Conservation (phyloP, 805 yeast species). For the Barnettozyma californica region DNA sequence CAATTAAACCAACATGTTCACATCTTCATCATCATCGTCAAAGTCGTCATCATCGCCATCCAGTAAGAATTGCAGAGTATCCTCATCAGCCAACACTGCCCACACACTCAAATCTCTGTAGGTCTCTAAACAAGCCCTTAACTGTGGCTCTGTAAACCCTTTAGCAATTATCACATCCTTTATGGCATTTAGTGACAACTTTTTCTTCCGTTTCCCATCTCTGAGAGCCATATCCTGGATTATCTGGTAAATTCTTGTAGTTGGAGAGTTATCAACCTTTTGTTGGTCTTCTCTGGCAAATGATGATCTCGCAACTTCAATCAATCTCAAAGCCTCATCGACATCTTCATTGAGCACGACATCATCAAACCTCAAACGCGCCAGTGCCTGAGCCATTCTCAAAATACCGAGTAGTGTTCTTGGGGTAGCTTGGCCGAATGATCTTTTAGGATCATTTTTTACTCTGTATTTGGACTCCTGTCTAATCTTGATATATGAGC, state of each 20-base stretch:
- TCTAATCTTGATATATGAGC: conserved; percentile 83
- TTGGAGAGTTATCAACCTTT: conserved; percentile 55
- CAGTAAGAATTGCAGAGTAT: conserved; percentile 51
- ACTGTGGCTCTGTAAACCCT: conserved; percentile 79
- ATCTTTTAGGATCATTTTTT: conserved; percentile 54
- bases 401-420: conserved; percentile 88
- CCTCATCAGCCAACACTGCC: conserved; percentile 62
- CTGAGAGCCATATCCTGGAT: conserved; percentile 53
- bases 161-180: conserved; percentile 64
- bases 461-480: conserved; percentile 83
- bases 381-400: conserved; percentile 91
- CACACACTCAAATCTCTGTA: conserved; percentile 70
- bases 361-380: conserved; percentile 78
- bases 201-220: conserved; percentile 27
- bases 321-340: conserved; percentile 88
- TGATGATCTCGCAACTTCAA: conserved; percentile 83
- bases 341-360: conserved; percentile 74
- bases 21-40: conserved; percentile 7
- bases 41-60: conserved; percentile 15
- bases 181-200: conserved; percentile 42
- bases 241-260: conserved; percentile 66
- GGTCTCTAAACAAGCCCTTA: conserved; percentile 68
- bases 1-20: background rate
- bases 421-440: conserved; percentile 91
- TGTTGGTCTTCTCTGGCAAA: conserved; percentile 48